Conservation (phyloP, 495 filamentous ascomycete genomes). For the Neurospora sp. region DNA sequence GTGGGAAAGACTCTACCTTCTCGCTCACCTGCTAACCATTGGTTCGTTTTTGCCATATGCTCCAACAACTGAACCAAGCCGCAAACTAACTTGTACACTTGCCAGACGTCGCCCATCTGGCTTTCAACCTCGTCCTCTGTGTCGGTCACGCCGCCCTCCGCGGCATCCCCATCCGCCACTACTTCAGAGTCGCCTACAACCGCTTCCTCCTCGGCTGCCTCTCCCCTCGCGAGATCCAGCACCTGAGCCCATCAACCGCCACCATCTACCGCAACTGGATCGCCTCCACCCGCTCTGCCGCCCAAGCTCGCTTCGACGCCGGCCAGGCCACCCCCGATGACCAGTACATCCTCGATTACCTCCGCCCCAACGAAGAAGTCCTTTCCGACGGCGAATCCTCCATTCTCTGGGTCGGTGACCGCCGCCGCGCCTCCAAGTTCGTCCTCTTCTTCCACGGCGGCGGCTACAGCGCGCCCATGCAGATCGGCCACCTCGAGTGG, state of each 20-base stretch:
- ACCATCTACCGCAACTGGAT: slow-evolving; percentile 11
- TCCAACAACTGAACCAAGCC: background rate
- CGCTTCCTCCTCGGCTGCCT: slow-evolving; percentile 11
- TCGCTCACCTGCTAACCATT: background rate
- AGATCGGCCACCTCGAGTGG: slow-evolving; percentile 17
- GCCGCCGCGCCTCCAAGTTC: slow-evolving; percentile 17
- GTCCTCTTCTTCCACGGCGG: slow-evolving; percentile 29
- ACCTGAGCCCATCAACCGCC: slow-evolving; percentile 2
- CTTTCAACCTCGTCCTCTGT: slow-evolving; percentile 12
- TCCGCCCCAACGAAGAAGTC: slow-evolving; percentile 5
- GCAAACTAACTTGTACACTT: background rate
- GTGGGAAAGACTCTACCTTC: background rate
- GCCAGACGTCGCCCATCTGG: slow-evolving; percentile 5
- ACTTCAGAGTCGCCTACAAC: slow-evolving; percentile 6
- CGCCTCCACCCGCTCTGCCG: background rate
- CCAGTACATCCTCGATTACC: slow-evolving; percentile 6
- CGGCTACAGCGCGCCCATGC: slow-evolving; percentile 16
- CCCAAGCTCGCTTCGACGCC: background rate
- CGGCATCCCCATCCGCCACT: slow-evolving; percentile 10
- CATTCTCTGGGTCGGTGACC: slow-evolving; percentile 24
- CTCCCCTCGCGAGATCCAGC: slow-evolving; percentile 9
- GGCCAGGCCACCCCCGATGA: background rate
- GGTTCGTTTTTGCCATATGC: background rate
- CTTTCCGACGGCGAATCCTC: slow-evolving; percentile 15
- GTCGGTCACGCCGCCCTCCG: slow-evolving; percentile 8